Evolutionary conservation across 2,329 filamentous ascomycete genomes (phyloP).

Genomic region (Bipolaris victoriae): DNA sequence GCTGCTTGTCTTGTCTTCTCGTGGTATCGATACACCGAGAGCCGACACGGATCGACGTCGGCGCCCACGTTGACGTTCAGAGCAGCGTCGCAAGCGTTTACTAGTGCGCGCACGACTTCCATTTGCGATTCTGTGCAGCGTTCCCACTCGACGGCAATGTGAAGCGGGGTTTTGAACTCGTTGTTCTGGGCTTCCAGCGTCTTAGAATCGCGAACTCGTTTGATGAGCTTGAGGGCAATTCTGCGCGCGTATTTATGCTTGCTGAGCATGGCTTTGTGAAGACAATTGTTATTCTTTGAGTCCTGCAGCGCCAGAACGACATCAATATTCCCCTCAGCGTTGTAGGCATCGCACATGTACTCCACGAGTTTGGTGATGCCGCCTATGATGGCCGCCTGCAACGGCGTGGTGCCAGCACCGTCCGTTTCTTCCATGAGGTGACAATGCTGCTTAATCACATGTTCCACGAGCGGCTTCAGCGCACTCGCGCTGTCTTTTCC

Average conservation of each 20-base stretch:
- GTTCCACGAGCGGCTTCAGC: neutral
- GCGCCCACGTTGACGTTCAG: neutral
- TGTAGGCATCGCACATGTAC: neutral
- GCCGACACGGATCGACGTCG: neutral
- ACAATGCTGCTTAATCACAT: neutral
- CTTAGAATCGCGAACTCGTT: neutral
- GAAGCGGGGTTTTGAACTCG: neutral
- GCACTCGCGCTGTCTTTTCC: neutral
- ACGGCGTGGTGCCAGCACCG: neutral
- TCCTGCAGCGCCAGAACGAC: neutral
- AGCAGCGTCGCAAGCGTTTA: neutral
- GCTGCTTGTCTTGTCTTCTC: neutral
- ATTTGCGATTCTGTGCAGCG: neutral
- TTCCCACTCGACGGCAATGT: neutral
- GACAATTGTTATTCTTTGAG: neutral
- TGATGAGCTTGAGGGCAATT: neutral
- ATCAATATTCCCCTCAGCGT: neutral
- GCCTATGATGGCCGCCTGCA: neutral
- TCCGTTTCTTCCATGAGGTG: neutral
- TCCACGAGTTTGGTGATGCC: neutral
- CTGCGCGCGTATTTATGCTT: neutral
- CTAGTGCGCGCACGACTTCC: neutral
- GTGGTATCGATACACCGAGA: neutral
- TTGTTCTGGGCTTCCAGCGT: neutral
- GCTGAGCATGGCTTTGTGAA: neutral